Base-by-base conservation (phyloP, 1,139 yeast genomes). In the Zygosaccharomyces pseudobailii region DNA sequence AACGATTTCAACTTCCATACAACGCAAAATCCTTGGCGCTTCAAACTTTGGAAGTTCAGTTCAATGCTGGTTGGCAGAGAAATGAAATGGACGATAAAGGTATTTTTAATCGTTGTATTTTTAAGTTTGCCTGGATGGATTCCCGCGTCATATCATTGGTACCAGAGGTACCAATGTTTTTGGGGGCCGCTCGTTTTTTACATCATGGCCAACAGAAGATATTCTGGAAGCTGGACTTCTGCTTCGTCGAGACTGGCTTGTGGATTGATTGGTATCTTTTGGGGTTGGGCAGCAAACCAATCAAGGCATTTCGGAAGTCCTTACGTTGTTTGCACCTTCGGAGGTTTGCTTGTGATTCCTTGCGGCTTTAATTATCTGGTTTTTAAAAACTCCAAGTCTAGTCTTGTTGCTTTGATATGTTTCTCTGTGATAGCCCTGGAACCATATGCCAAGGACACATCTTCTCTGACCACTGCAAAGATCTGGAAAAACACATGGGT, bases 251-350 rank as follows among this genome's bases (percentile, higher is more conserved):
- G 78, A 50, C 37, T 69, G 0, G 20, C 59, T 0, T 67, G 67
- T 37, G 69, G 74, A 48, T 36, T 73, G 6, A 37, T 66, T n/a
- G 78, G 76, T 2, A 64, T 70, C 6, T 66, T 74, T 41, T 73
- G 76, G 73, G 79, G 74, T 0, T 75, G 76, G 61, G 67, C 74
- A 17, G 72, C 74, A 0, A 63, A 62, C 47, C 69, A 72, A 35
- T 66, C 76, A 0, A 58, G 65, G 17, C 68, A 69, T 42, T 71
- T 67, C 38, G 65, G 65, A 23, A 60, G 65, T 43, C 69, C 72
- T 0, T 70, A 68, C 49, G 75, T 74, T 3, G 54, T 74, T 32
- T 71, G 71, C 9, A 68, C 69, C 3, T 69, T 74, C 56, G 68
- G 73, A 5, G 70, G 63, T 0, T 27, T 74, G 8, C 59, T 73